Percentiles rank a stretch among this genome's conserved stretches.
Conservation (phyloP, 345 rosid species). For the Euphorbia peplus region DNA sequence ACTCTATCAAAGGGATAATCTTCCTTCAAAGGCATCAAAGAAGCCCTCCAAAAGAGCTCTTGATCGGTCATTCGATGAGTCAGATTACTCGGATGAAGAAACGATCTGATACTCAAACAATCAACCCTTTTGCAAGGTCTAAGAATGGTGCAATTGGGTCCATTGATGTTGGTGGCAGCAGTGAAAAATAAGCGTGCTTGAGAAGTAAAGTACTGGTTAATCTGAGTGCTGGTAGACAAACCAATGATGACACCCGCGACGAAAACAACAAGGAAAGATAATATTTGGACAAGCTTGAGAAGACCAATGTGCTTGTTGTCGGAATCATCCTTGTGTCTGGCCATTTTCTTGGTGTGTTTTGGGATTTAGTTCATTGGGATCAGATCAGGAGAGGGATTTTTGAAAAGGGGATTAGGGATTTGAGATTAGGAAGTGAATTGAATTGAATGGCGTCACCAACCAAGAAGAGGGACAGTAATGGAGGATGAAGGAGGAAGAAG, state of each 20-base stretch:
- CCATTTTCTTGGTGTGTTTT: conserved; percentile 14
- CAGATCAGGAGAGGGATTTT: not conserved
- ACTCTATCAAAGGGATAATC: conserved; percentile 62
- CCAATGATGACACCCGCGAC: conserved; percentile 81
- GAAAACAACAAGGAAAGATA: conserved; percentile 71
- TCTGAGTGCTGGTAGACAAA: conserved; percentile 59
- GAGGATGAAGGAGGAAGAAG: not conserved
- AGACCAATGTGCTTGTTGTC: conserved; percentile 41
- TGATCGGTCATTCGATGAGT: conserved; percentile 59
- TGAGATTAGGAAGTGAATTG: not conserved
- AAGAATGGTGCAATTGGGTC: conserved; percentile 31
- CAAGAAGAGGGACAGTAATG: not conserved
- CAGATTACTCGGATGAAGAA: conserved; percentile 47
- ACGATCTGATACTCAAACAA: conserved; percentile 49
- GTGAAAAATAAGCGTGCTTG: conserved; percentile 42
- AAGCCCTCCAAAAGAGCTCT: conserved; percentile 82
- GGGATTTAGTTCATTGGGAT: conserved; percentile 3
- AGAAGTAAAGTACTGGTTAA: conserved; percentile 55
- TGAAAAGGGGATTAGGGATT: not conserved
- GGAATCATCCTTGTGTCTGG: conserved; percentile 43
- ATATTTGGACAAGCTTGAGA: conserved; percentile 61
- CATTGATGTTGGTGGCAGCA: conserved; percentile 22
- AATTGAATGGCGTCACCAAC: conserved; percentile 7
- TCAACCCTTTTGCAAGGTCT: conserved; percentile 37
- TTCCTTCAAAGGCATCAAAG: conserved; percentile 62